Conservation (phyloP, 139 green algal species). For the Parachlorella kessleri region DNA sequence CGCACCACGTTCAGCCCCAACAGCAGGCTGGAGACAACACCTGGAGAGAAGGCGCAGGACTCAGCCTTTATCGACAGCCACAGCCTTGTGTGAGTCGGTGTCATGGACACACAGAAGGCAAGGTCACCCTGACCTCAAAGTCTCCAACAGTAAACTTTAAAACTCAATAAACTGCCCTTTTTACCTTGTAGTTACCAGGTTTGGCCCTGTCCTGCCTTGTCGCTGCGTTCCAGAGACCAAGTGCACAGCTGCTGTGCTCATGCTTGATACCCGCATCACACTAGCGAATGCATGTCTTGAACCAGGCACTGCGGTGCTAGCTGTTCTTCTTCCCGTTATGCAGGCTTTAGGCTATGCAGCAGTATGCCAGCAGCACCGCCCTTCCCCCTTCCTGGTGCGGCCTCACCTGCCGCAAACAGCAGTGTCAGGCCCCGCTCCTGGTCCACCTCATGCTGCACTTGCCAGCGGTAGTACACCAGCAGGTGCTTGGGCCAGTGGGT, state of each 20-base stretch:
- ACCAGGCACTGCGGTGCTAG: no score
- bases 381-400: neutral
- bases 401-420: constrained; percentile 50
- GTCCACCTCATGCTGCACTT: constrained; percentile 56
- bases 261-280: no score
- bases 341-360: no score
- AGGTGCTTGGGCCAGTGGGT: constrained; percentile 82
- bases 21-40: constrained; percentile 10
- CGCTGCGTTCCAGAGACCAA: no score
- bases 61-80: no score
- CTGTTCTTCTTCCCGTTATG: no score
- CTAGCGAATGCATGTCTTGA: no score
- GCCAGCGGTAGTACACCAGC: constrained; percentile 64
- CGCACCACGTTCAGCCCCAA: constrained; percentile 19
- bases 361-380: no score
- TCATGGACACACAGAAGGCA: neutral
- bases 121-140: neutral
- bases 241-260: no score
- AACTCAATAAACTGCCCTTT: neutral
- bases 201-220: no score
- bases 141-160: neutral
- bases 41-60: no score
- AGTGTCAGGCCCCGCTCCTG: constrained; percentile 57
- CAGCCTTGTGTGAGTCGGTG: neutral
- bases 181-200: no score